These are phyloP conservation scores for Hyaloperonospora arabidopsidis DNA, from an alignment of 352 stramenopile species.

Conservation along the genomic window DNA sequence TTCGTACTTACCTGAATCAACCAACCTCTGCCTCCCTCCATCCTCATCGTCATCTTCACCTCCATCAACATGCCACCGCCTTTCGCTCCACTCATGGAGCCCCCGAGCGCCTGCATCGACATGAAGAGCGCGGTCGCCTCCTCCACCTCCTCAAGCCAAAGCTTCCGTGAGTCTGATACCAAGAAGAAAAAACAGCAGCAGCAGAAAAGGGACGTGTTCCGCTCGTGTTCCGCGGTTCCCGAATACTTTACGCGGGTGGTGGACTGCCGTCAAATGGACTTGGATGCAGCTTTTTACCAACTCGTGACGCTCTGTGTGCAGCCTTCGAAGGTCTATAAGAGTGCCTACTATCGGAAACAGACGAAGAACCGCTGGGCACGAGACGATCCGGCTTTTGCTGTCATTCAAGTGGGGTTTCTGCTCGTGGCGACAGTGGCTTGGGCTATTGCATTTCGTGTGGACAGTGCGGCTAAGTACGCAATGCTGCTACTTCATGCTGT, in stretches of 20 bases:
- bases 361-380: conserved; percentile 98
- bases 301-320: conserved; percentile 84
- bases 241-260: conserved; percentile 79
- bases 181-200: conserved; percentile 18
- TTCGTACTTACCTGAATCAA: conserved; percentile 1
- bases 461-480: conserved; percentile 37
- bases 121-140: conserved; percentile 19
- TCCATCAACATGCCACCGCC: no score
- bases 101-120: conserved; percentile 26
- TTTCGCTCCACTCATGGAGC: conserved; percentile 16
- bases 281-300: conserved; percentile 84
- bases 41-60: no score
- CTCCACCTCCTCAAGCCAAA: background rate
- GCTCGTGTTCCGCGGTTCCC: conserved; percentile 61
- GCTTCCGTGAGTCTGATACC: no score
- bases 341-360: conserved; percentile 84
- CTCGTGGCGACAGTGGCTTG: conserved; percentile 67
- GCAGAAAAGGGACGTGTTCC: conserved; percentile 42
- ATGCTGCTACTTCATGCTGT: conserved; percentile 73
- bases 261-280: conserved; percentile 84
- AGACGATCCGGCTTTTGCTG: conserved; percentile 95
- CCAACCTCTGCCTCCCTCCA: no score
- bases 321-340: conserved; percentile 84
- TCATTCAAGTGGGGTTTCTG: conserved; percentile 92
- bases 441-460: conserved; percentile 70